These are phyloP conservation scores for Nakazawaea wickerhamii DNA, from an alignment of 805 yeast species.

Conservation along the genomic window DNA sequence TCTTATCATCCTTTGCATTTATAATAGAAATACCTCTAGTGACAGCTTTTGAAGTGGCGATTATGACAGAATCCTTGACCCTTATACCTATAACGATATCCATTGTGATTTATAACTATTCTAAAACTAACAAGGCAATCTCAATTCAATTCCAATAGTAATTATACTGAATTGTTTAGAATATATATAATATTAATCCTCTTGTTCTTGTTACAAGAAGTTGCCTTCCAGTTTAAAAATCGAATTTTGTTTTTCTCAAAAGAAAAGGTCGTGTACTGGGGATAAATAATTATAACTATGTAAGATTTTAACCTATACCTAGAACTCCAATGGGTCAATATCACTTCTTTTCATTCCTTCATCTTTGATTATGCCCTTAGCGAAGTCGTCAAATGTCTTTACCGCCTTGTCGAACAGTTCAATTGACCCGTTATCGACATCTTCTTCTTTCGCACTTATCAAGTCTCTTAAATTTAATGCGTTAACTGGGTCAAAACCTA, in stretches of 20 bases:
- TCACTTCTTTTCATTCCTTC: constrained; percentile 40
- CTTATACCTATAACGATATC: constrained; percentile 76
- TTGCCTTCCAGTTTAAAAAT: not conserved
- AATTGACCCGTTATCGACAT: constrained; percentile 26
- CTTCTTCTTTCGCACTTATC: constrained; percentile 59
- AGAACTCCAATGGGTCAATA: constrained; percentile 22
- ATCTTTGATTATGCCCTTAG: constrained; percentile 47
- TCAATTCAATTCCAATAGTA: too few species aligned
- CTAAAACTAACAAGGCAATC: too few species aligned
- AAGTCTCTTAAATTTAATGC: constrained; percentile 73
- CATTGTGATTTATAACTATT: not conserved
- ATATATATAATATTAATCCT: too few species aligned
- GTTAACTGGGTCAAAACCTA: constrained; percentile 66
- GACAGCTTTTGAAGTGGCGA: constrained; percentile 93
- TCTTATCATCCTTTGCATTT: constrained; percentile 76
- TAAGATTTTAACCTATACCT: too few species aligned
- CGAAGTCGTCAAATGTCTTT: constrained; percentile 60
- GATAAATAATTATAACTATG: too few species aligned
- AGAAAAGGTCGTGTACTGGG: not conserved
- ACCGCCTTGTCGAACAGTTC: constrained; percentile 26
- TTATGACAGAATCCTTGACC: constrained; percentile 71
- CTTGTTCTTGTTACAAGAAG: too few species aligned
- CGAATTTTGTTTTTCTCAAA: too few species aligned
- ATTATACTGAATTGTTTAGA: too few species aligned
- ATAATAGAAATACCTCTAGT: constrained; percentile 85